Conservation (phyloP, 345 rosid genomes). For the Excoecaria cochinchinensis region DNA sequence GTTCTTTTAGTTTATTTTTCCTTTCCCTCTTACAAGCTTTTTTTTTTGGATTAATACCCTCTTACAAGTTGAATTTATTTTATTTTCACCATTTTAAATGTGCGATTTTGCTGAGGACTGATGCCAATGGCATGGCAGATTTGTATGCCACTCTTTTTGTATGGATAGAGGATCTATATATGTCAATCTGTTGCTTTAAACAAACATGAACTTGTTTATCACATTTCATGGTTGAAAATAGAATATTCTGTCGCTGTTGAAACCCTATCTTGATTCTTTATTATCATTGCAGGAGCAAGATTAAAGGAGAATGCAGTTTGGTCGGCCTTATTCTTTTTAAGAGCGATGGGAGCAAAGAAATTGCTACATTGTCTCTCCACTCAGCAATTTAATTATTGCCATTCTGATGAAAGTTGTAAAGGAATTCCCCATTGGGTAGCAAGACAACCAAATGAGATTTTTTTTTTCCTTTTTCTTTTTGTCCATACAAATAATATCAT, state of each 20-base stretch:
- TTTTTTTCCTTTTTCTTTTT: too few species aligned
- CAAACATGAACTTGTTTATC: not conserved
- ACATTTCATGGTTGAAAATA: not conserved
- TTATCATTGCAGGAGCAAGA: not conserved
- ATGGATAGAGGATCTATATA: not conserved
- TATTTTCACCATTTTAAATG: not conserved
- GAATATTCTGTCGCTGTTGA: not conserved
- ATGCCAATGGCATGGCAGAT: not conserved
- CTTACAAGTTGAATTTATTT: not conserved
- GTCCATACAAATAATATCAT: too few species aligned
- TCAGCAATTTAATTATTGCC: too few species aligned
- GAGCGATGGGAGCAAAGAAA: too few species aligned
- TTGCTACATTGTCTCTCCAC: too few species aligned
- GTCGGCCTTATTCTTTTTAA: too few species aligned
- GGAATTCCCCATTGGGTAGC: too few species aligned
- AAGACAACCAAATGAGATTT: too few species aligned
- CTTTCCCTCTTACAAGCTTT: too few species aligned
- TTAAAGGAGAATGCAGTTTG: too few species aligned
- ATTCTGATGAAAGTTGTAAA: too few species aligned
- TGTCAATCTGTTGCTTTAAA: not conserved
- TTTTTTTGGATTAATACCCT: too few species aligned
- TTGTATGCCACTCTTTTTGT: not conserved
- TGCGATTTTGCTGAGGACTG: not conserved
- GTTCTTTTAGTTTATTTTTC: not conserved
- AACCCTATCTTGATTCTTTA: not conserved